These are phyloP conservation scores for Dothidotthia symphoricarpi DNA, from an alignment of 2,329 filamentous ascomycete species.

Conservation along the genomic window DNA sequence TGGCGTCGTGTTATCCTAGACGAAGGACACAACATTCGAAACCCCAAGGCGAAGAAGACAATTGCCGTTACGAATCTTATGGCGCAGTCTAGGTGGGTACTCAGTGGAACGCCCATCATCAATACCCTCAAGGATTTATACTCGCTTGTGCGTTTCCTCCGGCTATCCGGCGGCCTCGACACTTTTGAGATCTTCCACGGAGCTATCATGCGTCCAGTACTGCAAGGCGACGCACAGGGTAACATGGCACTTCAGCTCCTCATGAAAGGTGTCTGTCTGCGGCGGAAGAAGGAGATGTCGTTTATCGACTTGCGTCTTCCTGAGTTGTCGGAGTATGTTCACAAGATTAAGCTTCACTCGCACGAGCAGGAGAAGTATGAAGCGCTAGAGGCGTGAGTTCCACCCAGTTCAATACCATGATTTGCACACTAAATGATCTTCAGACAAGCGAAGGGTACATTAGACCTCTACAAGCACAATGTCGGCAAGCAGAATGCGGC, in stretches of 20 bases:
- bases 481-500: slow-evolving; percentile 44
- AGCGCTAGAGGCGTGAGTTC: slow-evolving; percentile 52
- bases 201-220: slow-evolving; percentile 67
- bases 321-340: slow-evolving; percentile 72
- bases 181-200: slow-evolving; percentile 71
- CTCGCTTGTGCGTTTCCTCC: slow-evolving; percentile 74
- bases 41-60: slow-evolving; percentile 69
- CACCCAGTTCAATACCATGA: no score
- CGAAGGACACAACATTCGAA: slow-evolving; percentile 68
- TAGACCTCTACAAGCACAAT: slow-evolving; percentile 59
- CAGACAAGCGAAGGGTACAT: slow-evolving; percentile 68
- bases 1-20: slow-evolving; percentile 66
- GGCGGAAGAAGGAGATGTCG: slow-evolving; percentile 82
- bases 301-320: slow-evolving; percentile 82
- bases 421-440: no score
- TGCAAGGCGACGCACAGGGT: slow-evolving; percentile 56
- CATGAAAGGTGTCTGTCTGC: slow-evolving; percentile 76
- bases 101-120: slow-evolving; percentile 65
- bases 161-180: slow-evolving; percentile 72
- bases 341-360: slow-evolving; percentile 68
- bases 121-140: slow-evolving; percentile 81
- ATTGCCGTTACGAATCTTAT: slow-evolving; percentile 65
- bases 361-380: slow-evolving; percentile 78
- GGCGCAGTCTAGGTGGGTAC: slow-evolving; percentile 72
- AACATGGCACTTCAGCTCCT: slow-evolving; percentile 69